phyloP scores from a whole-genome alignment of 1,284 basidiomycete genomes.

The Marasmius tenuissimus region DNA sequence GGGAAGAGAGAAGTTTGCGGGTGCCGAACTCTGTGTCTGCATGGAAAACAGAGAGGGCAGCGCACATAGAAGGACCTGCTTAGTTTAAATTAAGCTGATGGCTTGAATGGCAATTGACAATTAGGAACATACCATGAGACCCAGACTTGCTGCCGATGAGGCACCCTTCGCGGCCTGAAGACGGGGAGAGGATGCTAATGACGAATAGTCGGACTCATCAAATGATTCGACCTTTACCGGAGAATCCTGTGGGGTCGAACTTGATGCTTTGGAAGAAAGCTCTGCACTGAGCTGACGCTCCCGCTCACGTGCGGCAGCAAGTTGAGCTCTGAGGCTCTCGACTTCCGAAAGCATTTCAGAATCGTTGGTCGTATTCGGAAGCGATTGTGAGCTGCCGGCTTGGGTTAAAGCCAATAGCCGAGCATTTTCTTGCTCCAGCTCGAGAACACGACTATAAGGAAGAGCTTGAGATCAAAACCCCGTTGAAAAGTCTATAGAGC shows the following conservation, averaged over 20 bases:
- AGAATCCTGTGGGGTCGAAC: conserved; percentile 22
- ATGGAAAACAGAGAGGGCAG: conserved; percentile 73
- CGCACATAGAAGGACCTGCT: conserved; percentile 69
- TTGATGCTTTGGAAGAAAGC: conserved; percentile 41
- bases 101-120: conserved; percentile 13
- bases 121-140: conserved; percentile 61
- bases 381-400: conserved; percentile 27
- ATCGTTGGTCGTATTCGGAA: conserved; percentile 22
- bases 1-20: conserved; percentile 56
- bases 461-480: conserved; percentile 14
- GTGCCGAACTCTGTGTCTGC: conserved; percentile 51
- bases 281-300: conserved; percentile 64
- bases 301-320: conserved; percentile 64
- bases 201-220: conserved; percentile 35
- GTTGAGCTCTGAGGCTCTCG: conserved; percentile 62
- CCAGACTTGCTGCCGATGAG: conserved; percentile 57
- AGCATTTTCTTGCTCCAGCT: conserved; percentile 78
- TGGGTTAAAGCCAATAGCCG: conserved; percentile 58
- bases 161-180: conserved; percentile 41
- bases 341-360: conserved; percentile 55
- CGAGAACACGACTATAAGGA: conserved; percentile 59
- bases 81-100: conserved; percentile 23
- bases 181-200: conserved; percentile 39
- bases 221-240: conserved; percentile 55
- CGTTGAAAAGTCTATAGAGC: conserved; percentile 14